Evolutionary conservation across 441 rosid species (phyloP).

Genomic region (Aleurites moluccanus): DNA sequence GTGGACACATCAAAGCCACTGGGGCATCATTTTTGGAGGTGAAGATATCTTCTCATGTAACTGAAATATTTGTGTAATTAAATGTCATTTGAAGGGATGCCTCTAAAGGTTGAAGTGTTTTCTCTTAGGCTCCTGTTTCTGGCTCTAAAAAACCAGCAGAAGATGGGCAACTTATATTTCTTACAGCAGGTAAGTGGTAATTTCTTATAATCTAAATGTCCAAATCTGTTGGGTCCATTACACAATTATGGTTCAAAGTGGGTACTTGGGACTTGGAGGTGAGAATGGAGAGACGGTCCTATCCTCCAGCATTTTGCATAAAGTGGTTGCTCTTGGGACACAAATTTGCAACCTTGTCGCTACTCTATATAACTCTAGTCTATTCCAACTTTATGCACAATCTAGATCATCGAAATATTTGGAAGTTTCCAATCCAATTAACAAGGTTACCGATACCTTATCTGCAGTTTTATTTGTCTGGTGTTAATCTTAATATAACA

Average conservation of each 20-base stretch:
- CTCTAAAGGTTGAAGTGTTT: conserved; percentile 13
- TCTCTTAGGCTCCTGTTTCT: conserved; percentile 84
- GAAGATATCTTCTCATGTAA: conserved; percentile 16
- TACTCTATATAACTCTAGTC: not conserved
- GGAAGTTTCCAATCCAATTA: not conserved
- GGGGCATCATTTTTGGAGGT: conserved; percentile 89
- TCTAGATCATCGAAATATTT: not conserved
- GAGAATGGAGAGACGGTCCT: not conserved
- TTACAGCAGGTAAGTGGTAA: conserved; percentile 65
- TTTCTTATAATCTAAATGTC: not conserved
- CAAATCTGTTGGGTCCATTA: not conserved
- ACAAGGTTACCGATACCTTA: not conserved
- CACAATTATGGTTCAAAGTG: not conserved
- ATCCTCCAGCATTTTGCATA: not conserved
- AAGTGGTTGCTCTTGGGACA: not conserved
- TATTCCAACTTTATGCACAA: not conserved
- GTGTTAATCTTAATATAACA: not conserved
- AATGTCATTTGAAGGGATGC: not conserved
- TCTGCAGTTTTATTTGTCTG: not conserved
- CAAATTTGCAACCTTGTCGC: not conserved
- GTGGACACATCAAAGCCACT: conserved; percentile 52
- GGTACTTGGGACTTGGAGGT: not conserved
- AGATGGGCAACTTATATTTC: conserved; percentile 90
- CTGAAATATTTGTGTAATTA: not conserved
- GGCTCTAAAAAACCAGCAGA: conserved; percentile 97